A percentile compares a stretch with the other conserved stretches of the same genome.
Conservation (phyloP, 1,139 yeast genomes). For the Candida smagusa region DNA sequence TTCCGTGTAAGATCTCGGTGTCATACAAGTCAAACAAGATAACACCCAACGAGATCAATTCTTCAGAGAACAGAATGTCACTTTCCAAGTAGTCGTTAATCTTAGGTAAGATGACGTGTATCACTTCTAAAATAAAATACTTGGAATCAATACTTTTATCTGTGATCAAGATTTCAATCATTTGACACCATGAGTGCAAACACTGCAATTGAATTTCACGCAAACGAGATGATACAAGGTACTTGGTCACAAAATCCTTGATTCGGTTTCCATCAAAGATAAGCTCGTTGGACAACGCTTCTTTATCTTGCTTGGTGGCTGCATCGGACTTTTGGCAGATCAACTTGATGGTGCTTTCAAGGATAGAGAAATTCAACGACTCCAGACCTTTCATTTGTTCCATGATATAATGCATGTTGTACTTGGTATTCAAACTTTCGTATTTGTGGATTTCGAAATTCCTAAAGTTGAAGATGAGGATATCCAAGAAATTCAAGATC, state of each 20-base stretch:
- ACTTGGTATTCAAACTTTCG: slow-evolving; percentile 37
- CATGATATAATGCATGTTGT: slow-evolving; percentile 27
- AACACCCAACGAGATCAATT: slow-evolving; percentile 71
- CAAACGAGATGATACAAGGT: slow-evolving; percentile 43
- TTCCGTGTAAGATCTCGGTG: slow-evolving; percentile 27
- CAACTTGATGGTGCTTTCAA: not conserved
- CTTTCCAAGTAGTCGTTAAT: slow-evolving; percentile 69
- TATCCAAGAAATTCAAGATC: slow-evolving; percentile 65
- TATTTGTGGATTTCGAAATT: slow-evolving; percentile 36
- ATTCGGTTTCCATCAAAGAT: slow-evolving; percentile 26
- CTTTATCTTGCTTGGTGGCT: slow-evolving; percentile 18
- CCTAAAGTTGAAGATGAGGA: slow-evolving; percentile 54
- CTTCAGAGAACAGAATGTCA: slow-evolving; percentile 69
- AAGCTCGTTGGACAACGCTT: slow-evolving; percentile 23
- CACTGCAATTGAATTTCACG: slow-evolving; percentile 55
- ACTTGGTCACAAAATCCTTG: slow-evolving; percentile 39
- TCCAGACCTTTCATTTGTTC: slow-evolving; percentile 19
- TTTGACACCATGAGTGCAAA: slow-evolving; percentile 78
- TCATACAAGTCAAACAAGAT: slow-evolving; percentile 65
- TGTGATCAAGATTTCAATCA: slow-evolving; percentile 68
- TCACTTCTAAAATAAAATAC: slow-evolving; percentile 67
- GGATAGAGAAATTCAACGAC: not conserved
- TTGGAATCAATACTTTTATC: slow-evolving; percentile 40
- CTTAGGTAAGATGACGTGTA: slow-evolving; percentile 73
- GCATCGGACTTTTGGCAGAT: slow-evolving; percentile 10